phyloP scores from a whole-genome alignment of 345 rosid genomes.

The Luvunga scandens region DNA sequence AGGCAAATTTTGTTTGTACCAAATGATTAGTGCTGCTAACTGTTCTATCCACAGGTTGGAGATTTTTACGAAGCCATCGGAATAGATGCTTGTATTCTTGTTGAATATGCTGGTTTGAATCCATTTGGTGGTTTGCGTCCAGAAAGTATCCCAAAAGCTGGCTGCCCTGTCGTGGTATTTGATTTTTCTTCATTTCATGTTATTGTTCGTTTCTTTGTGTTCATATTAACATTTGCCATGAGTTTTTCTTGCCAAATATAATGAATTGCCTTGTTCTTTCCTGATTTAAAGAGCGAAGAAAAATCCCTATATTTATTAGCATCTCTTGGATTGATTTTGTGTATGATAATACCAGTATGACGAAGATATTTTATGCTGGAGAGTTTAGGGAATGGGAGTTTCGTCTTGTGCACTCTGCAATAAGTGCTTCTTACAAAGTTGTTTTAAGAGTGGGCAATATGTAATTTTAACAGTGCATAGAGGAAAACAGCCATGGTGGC shows the following conservation, averaged over 20 bases:
- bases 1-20: not conserved
- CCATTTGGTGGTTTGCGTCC: slow-evolving; percentile 93
- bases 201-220: not conserved
- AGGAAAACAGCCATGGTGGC: not conserved
- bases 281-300: not conserved
- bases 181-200: not conserved
- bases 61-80: slow-evolving; percentile 96
- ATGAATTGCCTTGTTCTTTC: not conserved
- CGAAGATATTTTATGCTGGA: not conserved
- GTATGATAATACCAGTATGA: not conserved
- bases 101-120: slow-evolving; percentile 94
- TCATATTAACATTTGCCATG: not conserved
- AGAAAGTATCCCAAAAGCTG: slow-evolving; percentile 91
- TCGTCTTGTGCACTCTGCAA: not conserved
- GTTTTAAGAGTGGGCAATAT: not conserved
- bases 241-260: not conserved
- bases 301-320: not conserved
- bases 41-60: slow-evolving; percentile 63
- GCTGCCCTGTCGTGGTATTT: slow-evolving; percentile 90
- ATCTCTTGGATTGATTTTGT: not conserved
- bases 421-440: not conserved
- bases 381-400: not conserved
- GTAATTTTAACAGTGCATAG: not conserved
- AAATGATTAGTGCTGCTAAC: slow-evolving; percentile 1
- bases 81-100: slow-evolving; percentile 94